Percentiles rank a stretch among this genome's conserved stretches.
phyloP scores from a whole-genome alignment of 139 green algal species.

The Chlorella sp. region DNA sequence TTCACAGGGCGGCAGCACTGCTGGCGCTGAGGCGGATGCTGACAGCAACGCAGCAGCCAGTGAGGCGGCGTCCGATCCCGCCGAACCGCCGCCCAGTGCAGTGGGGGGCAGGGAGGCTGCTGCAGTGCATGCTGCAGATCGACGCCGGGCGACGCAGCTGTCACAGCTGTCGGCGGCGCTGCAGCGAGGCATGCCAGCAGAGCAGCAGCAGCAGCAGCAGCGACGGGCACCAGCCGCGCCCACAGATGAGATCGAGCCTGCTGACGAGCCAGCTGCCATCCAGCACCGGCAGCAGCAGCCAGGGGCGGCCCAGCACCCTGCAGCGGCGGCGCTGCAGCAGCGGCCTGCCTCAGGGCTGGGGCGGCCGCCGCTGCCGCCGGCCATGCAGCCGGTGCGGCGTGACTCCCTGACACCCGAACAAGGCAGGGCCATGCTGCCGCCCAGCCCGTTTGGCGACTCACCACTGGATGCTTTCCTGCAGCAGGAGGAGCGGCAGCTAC shows the following conservation, averaged over 20 bases:
- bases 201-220: too few relatives aligned
- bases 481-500: not conserved
- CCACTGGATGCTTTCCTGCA: not conserved
- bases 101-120: not conserved
- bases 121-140: not conserved
- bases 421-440: not conserved
- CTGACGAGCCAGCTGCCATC: too few relatives aligned
- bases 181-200: not conserved
- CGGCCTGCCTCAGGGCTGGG: not conserved
- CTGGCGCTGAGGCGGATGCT: too few relatives aligned
- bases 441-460: conserved; percentile 1
- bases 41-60: too few relatives aligned
- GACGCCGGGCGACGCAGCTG: not conserved
- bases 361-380: too few relatives aligned
- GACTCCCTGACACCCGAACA: not conserved
- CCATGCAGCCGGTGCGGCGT: too few relatives aligned
- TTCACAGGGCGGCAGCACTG: too few relatives aligned
- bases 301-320: not conserved
- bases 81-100: not conserved
- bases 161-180: not conserved
- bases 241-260: too few relatives aligned
- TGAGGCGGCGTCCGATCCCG: too few relatives aligned
- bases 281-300: not conserved
- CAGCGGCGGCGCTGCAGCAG: not conserved
- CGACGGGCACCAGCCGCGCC: too few relatives aligned